A percentile compares a stretch with the other conserved stretches of the same genome.
Evolutionary conservation across 2,329 filamentous ascomycete genomes (phyloP).

Genomic region (Didymella segeticola): DNA sequence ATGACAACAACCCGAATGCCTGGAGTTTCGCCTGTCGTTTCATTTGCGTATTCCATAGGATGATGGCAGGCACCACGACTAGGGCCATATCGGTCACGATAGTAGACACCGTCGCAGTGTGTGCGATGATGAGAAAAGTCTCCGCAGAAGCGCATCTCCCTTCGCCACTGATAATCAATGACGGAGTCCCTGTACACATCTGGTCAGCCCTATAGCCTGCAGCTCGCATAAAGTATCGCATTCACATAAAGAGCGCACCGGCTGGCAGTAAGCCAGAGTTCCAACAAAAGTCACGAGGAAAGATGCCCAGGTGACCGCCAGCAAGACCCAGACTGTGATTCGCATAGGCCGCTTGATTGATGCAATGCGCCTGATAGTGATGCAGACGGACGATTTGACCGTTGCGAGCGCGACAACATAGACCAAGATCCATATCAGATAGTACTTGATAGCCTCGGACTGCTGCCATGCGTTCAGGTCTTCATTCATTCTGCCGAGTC

Average conservation of each 20-base stretch:
- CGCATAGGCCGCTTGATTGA: constrained; percentile 25
- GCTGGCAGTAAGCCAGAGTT: constrained; percentile 27
- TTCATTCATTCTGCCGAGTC: constrained; percentile 24
- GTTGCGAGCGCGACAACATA: constrained; percentile 33
- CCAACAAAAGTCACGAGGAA: constrained; percentile 32
- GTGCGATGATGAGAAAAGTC: constrained; percentile 30
- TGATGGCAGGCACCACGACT: constrained; percentile 28
- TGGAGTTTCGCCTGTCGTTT: constrained; percentile 29
- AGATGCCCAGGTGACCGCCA: constrained; percentile 28
- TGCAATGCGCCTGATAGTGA: constrained; percentile 33
- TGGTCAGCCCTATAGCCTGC: not conserved
- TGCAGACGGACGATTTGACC: constrained; percentile 34
- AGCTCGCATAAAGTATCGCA: not conserved
- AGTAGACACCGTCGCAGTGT: constrained; percentile 27
- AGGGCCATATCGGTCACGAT: constrained; percentile 30
- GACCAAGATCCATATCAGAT: constrained; percentile 33
- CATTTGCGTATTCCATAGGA: constrained; percentile 35
- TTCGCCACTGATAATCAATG: constrained; percentile 19
- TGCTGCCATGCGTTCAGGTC: constrained; percentile 30
- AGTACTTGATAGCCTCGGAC: constrained; percentile 28
- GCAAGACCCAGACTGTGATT: constrained; percentile 21
- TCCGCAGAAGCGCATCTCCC: constrained; percentile 24
- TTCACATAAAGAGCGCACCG: constrained; percentile 20
- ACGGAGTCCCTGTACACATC: constrained; percentile 16
- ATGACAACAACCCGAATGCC: constrained; percentile 29